A percentile compares a stretch with the other conserved stretches of the same genome.
Conservation (phyloP, 2,329 filamentous ascomycete genomes). For the Trichoderma gracile region DNA sequence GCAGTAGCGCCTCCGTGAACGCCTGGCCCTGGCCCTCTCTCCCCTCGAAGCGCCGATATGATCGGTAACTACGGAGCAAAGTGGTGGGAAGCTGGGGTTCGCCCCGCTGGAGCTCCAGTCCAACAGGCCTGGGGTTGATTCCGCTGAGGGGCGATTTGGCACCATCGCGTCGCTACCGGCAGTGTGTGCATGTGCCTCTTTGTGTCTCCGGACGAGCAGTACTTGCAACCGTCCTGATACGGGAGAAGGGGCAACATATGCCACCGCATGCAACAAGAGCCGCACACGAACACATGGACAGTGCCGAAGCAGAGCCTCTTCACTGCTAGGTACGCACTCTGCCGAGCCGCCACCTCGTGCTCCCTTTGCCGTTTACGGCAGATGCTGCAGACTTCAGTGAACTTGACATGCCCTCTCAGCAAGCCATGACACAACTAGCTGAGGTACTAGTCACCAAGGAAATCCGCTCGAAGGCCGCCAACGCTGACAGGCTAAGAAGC, state of each 20-base stretch:
- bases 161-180: neutral
- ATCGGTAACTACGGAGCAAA: conserved; percentile 5
- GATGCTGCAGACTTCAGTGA: neutral
- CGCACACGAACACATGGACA: neutral
- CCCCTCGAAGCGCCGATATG: conserved; percentile 3
- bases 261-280: neutral
- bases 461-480: conserved; percentile 9
- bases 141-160: neutral
- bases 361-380: no score
- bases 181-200: neutral
- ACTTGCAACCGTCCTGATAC: no score
- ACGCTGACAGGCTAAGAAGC: neutral
- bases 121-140: neutral
- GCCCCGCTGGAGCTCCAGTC: conserved; percentile 3
- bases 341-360: neutral
- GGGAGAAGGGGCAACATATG: no score
- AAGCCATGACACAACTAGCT: neutral
- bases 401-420: neutral
- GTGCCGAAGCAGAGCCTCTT: neutral
- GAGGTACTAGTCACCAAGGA: conserved; percentile 6
- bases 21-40: neutral
- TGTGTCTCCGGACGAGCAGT: neutral
- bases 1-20: conserved; percentile 7
- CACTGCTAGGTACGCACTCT: neutral
- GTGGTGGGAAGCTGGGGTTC: conserved; percentile 14